Percentiles rank a stretch among this genome's conserved stretches.
phyloP scores from a whole-genome alignment of 164 flowering plant species.

The Macadamia tetraphylla region DNA sequence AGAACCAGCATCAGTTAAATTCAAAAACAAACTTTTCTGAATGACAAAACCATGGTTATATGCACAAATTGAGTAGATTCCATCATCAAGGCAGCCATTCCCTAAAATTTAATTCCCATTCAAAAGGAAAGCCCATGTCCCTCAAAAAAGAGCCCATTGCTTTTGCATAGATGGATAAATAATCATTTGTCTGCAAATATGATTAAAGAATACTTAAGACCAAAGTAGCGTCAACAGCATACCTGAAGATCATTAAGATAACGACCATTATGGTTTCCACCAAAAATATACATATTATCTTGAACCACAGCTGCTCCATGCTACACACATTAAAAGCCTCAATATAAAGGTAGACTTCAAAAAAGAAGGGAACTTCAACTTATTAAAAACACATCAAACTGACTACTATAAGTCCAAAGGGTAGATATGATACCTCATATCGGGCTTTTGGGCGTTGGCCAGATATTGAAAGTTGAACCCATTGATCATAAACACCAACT shows the following conservation, averaged over 20 bases:
- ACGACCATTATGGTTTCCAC: slow-evolving; percentile 99
- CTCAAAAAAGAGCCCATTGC: not conserved
- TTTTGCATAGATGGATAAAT: not conserved
- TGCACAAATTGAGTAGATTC: too few species aligned
- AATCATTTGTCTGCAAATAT: not conserved
- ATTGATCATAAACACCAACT: slow-evolving; percentile 80
- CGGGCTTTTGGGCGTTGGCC: slow-evolving; percentile 87
- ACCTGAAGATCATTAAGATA: slow-evolving; percentile 98
- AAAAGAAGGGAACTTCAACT: slow-evolving; percentile 4
- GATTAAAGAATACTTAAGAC: not conserved
- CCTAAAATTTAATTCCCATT: too few species aligned
- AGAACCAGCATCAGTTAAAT: too few species aligned
- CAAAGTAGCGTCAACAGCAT: slow-evolving; percentile 6
- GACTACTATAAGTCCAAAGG: not conserved
- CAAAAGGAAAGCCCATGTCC: not conserved
- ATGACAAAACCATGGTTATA: too few species aligned
- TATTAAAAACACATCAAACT: not conserved
- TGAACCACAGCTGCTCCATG: slow-evolving; percentile 90
- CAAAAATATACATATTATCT: slow-evolving; percentile 91
- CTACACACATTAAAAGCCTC: slow-evolving; percentile 31
- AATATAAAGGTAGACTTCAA: not conserved
- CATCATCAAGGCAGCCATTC: too few species aligned
- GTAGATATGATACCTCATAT: slow-evolving; percentile 64
- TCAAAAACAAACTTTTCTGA: too few species aligned
- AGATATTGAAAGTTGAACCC: slow-evolving; percentile 78